Conservation (phyloP, 371 early-diverging fungal species). For the Mucor plumbeus region DNA sequence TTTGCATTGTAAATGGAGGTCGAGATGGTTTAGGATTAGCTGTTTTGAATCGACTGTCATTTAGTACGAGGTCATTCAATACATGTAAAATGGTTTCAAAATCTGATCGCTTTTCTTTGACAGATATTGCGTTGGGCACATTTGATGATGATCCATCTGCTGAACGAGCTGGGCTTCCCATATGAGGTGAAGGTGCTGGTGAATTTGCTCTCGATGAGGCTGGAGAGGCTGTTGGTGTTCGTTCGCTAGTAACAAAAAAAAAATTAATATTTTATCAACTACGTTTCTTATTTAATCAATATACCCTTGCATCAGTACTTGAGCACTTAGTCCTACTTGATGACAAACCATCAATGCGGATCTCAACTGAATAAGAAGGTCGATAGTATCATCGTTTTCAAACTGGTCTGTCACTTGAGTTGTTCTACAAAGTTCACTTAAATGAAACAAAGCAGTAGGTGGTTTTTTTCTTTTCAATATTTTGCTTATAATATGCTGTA, state of each 20-base stretch:
- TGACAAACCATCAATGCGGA: conserved; percentile 41
- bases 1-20: conserved; percentile 60
- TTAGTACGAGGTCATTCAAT: conserved; percentile 56
- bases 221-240: conserved; percentile 38
- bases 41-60: conserved; percentile 61
- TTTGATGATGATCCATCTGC: conserved; percentile 14
- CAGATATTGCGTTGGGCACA: conserved; percentile 2
- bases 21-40: conserved; percentile 60
- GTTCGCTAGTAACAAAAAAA: conserved; percentile 24
- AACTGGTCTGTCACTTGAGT: conserved; percentile 27
- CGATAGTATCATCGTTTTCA: conserved; percentile 54
- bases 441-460: conserved; percentile 32
- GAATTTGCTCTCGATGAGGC: conserved; percentile 44
- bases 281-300: not conserved
- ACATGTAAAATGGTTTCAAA: conserved; percentile 46
- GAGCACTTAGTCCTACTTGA: conserved; percentile 31
- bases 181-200: conserved; percentile 37
- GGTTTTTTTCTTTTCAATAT: conserved; percentile 51
- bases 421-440: conserved; percentile 31
- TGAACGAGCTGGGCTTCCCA: conserved; percentile 29
- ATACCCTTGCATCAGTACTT: conserved; percentile 42
- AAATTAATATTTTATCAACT: not conserved
- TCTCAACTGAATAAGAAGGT: conserved; percentile 48
- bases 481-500: conserved; percentile 44
- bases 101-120: conserved; percentile 27